phyloP scores from a whole-genome alignment of 2,329 filamentous ascomycete genomes.

The Pseudogymnoascus sp. region DNA sequence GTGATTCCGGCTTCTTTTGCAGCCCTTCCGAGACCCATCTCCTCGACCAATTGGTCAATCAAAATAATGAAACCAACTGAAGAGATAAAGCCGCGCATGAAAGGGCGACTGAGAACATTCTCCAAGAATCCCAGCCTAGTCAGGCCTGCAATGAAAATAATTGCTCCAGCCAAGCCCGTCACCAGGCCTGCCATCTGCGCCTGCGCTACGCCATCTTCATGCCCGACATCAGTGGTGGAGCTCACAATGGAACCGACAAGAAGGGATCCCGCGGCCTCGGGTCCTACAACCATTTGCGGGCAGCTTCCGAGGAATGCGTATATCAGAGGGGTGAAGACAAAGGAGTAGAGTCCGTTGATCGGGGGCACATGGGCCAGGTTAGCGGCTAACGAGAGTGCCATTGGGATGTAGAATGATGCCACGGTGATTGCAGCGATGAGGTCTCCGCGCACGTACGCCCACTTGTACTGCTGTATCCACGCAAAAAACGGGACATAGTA shows the following conservation, averaged over 20 bases:
- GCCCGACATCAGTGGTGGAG: constrained; percentile 52
- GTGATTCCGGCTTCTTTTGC: constrained; percentile 56
- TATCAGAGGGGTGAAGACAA: constrained; percentile 83
- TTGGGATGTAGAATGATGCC: constrained; percentile 96
- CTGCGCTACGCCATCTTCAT: constrained; percentile 59
- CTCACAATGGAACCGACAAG: constrained; percentile 83
- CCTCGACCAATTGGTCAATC: constrained; percentile 87
- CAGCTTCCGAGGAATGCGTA: constrained; percentile 89
- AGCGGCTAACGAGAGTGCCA: constrained; percentile 86
- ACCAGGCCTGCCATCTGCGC: constrained; percentile 82
- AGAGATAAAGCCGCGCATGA: constrained; percentile 90
- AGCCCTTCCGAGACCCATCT: constrained; percentile 65
- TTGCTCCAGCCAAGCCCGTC: constrained; percentile 77
- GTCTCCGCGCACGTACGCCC: constrained; percentile 77
- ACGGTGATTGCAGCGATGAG: constrained; percentile 85
- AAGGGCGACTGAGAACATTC: constrained; percentile 86
- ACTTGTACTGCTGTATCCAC: constrained; percentile 83
- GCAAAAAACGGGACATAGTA: constrained; percentile 90
- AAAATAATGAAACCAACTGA: constrained; percentile 95
- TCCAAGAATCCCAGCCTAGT: constrained; percentile 86
- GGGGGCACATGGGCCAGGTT: constrained; percentile 90
- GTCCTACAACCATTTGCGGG: constrained; percentile 87
- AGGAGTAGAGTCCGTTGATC: constrained; percentile 89
- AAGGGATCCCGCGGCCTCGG: constrained; percentile 87
- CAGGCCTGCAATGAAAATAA: constrained; percentile 80